Base-by-base conservation (phyloP, 1,139 yeast genomes). In the Meyerozyma guilliermondii region DNA sequence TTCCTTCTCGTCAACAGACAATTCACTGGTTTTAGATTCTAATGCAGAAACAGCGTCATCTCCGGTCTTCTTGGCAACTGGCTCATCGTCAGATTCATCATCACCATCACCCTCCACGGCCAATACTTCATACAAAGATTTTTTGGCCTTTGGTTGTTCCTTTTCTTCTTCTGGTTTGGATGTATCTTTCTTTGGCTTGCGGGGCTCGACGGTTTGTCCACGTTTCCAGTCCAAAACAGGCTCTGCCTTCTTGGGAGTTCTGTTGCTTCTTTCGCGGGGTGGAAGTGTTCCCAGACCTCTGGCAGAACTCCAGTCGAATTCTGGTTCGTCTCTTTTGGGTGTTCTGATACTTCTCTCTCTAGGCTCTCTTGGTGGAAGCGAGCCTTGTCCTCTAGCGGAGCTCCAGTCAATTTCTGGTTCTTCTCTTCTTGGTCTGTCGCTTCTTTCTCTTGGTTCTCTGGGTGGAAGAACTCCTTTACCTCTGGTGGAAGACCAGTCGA, bases 61-160 rank as follows among this genome's bases (percentile, higher is more conserved):
- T 4, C 34, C 27, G 14, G 23, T 14, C 24, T 33, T 33, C 26
- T 43, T 39, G 35, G 49, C 58, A 41, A 49, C 54, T 22, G 52
- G 60, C 47, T 58, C 64, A 38, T 63, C 70, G 41, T 56, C 68
- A 40, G 65, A 75, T 41, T 79, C 85, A 5, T 79, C 86, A 17
- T 81, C 88, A 29, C 77, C 86, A 11, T 63, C 73, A 35, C 59
- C 68, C 41, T 83, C 91, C 44, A 72, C 68, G 42, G 79, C 73
- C 62, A 88, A 74, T 34, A 87, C 87, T 48, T 81, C 78, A 59
- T 74, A 88, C 23, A 76, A 64, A 14, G 88, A 80, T 60, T 78
- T 76, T 57, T 76, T 76, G 41, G 76, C 74, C 48, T 65, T 68
- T 47, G 68, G 67, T 47, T 62, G 60, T 39, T 67, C 72, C 48